Percentiles rank a stretch among this genome's conserved stretches.
Conservation (phyloP, 257 asterid species). For the Forsythia viridissima region DNA sequence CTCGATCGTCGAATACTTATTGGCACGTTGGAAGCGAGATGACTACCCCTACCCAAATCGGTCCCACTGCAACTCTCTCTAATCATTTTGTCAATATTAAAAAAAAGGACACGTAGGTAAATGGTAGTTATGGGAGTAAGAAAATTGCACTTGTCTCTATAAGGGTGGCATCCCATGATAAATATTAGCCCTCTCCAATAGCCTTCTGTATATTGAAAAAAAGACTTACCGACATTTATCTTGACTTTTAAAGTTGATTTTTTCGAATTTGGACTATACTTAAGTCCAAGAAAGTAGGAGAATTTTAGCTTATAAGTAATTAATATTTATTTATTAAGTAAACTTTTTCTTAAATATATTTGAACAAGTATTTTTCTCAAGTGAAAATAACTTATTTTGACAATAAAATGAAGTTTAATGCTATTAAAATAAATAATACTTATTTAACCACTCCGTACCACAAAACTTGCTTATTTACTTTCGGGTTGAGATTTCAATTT, state of each 20-base stretch:
- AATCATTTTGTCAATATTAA: neutral
- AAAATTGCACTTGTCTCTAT: conserved; percentile 22
- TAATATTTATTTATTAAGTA: neutral
- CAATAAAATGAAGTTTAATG: too few species aligned
- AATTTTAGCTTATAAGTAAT: neutral
- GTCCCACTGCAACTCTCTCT: neutral
- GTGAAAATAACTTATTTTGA: too few species aligned
- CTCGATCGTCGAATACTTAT: too few species aligned
- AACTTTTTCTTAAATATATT: too few species aligned
- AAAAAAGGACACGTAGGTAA: conserved; percentile 21
- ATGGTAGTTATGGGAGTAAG: conserved; percentile 25
- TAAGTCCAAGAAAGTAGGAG: neutral
- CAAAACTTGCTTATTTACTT: too few species aligned
- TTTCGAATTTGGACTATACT: neutral
- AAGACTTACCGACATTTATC: neutral
- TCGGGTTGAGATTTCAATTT: too few species aligned
- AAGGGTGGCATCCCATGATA: conserved; percentile 17
- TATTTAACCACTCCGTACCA: too few species aligned
- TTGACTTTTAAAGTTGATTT: neutral
- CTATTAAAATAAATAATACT: too few species aligned
- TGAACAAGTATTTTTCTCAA: too few species aligned
- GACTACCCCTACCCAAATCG: neutral
- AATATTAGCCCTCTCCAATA: neutral
- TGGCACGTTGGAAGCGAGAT: neutral
- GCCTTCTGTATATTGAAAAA: neutral